These are phyloP conservation scores for Aureobasidium sp. DNA, from an alignment of 2,329 filamentous ascomycete species.

Conservation along the genomic window DNA sequence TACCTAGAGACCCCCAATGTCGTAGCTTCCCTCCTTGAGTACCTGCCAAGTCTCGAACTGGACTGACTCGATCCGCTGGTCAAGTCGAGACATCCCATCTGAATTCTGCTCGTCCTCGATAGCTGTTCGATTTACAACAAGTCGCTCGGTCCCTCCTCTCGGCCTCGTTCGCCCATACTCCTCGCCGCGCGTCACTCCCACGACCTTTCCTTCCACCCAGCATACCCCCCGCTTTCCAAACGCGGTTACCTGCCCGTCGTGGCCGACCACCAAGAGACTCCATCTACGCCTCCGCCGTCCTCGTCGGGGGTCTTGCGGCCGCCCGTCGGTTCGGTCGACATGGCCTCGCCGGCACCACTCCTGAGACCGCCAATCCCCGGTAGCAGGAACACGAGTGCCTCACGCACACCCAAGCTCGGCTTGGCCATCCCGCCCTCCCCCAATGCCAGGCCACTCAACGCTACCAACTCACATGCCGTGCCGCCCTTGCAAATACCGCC, in stretches of 20 bases:
- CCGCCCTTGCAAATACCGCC: slow-evolving; percentile 30
- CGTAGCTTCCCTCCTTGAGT: slow-evolving; percentile 7
- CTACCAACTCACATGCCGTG: slow-evolving; percentile 25
- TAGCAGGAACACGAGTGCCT: slow-evolving; percentile 49
- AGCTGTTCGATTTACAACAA: background rate
- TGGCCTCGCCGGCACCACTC: slow-evolving; percentile 71
- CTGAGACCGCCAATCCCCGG: slow-evolving; percentile 77
- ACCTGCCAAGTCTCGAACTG: slow-evolving; percentile 12
- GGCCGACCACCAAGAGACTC: slow-evolving; percentile 22
- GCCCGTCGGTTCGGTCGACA: slow-evolving; percentile 34
- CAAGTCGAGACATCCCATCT: background rate
- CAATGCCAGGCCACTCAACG: slow-evolving; percentile 63
- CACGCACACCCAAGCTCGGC: slow-evolving; percentile 67
- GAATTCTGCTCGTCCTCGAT: background rate
- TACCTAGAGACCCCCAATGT: background rate
- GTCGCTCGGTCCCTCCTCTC: background rate
- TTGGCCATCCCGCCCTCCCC: slow-evolving; percentile 86
- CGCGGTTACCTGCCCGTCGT: slow-evolving; percentile 23
- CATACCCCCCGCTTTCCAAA: background rate
- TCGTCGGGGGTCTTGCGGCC: slow-evolving; percentile 6
- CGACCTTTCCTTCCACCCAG: background rate
- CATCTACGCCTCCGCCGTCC: slow-evolving; percentile 17
- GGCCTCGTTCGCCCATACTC: background rate
- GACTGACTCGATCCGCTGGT: slow-evolving; percentile 3
- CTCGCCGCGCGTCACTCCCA: slow-evolving; percentile 2